These are phyloP conservation scores for Phycomyces blakesleeanus DNA, from an alignment of 192 early-diverging fungal species.

Conservation along the genomic window DNA sequence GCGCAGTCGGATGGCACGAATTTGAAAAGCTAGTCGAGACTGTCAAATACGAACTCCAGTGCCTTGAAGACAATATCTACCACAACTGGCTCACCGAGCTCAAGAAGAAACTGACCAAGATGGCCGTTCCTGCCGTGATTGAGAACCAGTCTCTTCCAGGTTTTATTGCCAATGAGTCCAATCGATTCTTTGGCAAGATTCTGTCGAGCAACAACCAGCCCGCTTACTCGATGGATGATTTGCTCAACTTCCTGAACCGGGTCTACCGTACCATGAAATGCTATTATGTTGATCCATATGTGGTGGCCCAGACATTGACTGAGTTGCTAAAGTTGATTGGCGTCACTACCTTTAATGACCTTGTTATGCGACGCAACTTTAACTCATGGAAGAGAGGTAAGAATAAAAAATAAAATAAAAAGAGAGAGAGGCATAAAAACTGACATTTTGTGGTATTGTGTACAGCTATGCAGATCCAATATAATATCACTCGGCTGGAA, in stretches of 20 bases:
- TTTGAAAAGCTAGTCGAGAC: slow-evolving; percentile 78
- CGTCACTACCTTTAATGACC: slow-evolving; percentile 92
- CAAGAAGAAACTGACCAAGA: slow-evolving; percentile 88
- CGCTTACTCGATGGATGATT: slow-evolving; percentile 89
- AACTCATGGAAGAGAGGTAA: slow-evolving; percentile 97
- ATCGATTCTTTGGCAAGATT: slow-evolving; percentile 85
- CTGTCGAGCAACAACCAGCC: slow-evolving; percentile 71
- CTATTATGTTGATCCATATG: slow-evolving; percentile 91
- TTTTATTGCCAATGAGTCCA: slow-evolving; percentile 87
- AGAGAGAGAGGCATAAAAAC: not conserved
- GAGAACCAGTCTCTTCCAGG: slow-evolving; percentile 93
- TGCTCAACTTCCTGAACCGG: slow-evolving; percentile 88
- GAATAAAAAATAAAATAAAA: not conserved
- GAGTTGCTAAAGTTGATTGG: slow-evolving; percentile 94
- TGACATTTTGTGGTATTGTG: not conserved
- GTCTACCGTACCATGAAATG: slow-evolving; percentile 90
- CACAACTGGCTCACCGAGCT: slow-evolving; percentile 95
- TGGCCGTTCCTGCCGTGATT: slow-evolving; percentile 94
- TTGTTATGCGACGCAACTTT: slow-evolving; percentile 96
- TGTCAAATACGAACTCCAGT: slow-evolving; percentile 84
- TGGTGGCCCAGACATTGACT: slow-evolving; percentile 87
- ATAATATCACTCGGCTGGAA: slow-evolving; percentile 94
- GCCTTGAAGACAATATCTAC: slow-evolving; percentile 89
- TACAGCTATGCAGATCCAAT: slow-evolving; percentile 94
- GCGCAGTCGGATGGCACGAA: slow-evolving; percentile 58